phyloP scores from a whole-genome alignment of 495 filamentous ascomycete genomes.

The Zalerion maritima region DNA sequence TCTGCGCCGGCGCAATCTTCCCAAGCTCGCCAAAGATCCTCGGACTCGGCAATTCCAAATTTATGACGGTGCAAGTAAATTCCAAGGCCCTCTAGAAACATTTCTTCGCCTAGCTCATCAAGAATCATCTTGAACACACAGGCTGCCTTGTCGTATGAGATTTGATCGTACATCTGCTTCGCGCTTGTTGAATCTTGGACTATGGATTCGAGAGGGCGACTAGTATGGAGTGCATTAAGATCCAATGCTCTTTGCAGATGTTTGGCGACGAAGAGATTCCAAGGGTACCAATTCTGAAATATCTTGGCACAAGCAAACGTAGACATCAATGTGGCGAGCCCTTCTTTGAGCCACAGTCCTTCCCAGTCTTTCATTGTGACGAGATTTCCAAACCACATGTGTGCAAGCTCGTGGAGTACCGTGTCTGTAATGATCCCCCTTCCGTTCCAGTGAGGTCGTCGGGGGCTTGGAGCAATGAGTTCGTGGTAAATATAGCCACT shows the following conservation, averaged over 20 bases:
- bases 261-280: slow-evolving; percentile 4
- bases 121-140: slow-evolving; percentile 8
- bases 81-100: slow-evolving; percentile 7
- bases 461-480: slow-evolving; percentile 1
- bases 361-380: slow-evolving; percentile 11
- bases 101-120: slow-evolving; percentile 3
- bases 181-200: background rate
- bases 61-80: slow-evolving; percentile 5
- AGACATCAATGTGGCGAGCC: slow-evolving; percentile 7
- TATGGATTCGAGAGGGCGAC: slow-evolving; percentile 25
- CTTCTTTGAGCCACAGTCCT: slow-evolving; percentile 17
- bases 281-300: slow-evolving; percentile 6
- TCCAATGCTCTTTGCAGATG: slow-evolving; percentile 5
- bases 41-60: slow-evolving; percentile 7
- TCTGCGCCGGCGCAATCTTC: no score
- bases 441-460: slow-evolving; percentile 1
- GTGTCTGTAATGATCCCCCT: background rate
- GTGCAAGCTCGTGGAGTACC: slow-evolving; percentile 10
- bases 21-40: slow-evolving; percentile 10
- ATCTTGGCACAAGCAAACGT: slow-evolving; percentile 1
- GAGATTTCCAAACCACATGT: slow-evolving; percentile 14
- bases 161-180: slow-evolving; percentile 7
- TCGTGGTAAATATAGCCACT: slow-evolving; percentile 3
- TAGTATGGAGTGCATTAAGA: slow-evolving; percentile 12
- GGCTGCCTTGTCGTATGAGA: slow-evolving; percentile 9